Conservation (phyloP, 2,329 filamentous ascomycete species). For the Fonsecaea pugnacius region DNA sequence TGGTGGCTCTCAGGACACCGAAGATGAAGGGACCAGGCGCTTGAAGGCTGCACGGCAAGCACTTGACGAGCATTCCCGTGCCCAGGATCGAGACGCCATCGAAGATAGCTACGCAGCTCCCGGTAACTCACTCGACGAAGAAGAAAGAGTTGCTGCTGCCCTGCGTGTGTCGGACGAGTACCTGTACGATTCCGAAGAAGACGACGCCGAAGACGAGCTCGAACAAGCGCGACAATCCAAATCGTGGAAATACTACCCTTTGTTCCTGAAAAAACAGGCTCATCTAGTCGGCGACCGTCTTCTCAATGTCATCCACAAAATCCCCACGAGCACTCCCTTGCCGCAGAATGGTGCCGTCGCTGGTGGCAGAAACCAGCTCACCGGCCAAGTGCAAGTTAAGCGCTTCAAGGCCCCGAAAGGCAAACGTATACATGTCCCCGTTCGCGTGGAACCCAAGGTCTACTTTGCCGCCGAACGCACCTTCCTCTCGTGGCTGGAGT, state of each 20-base stretch:
- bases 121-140: slow-evolving; percentile 68
- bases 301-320: slow-evolving; percentile 53
- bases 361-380: slow-evolving; percentile 48
- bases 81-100: slow-evolving; percentile 41
- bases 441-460: slow-evolving; percentile 96
- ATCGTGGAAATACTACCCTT: slow-evolving; percentile 69
- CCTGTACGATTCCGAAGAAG: slow-evolving; percentile 88
- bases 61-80: slow-evolving; percentile 55
- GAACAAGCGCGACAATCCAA: slow-evolving; percentile 78
- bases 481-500: slow-evolving; percentile 96
- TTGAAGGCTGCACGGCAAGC: slow-evolving; percentile 57
- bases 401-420: slow-evolving; percentile 63
- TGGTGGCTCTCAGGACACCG: slow-evolving; percentile 42
- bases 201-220: slow-evolving; percentile 72
- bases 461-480: slow-evolving; percentile 96
- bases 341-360: slow-evolving; percentile 41
- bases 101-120: slow-evolving; percentile 40
- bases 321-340: slow-evolving; percentile 60
- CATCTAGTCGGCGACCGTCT: slow-evolving; percentile 53
- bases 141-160: slow-evolving; percentile 76
- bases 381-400: slow-evolving; percentile 49
- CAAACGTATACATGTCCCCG: slow-evolving; percentile 83
- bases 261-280: slow-evolving; percentile 59
- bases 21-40: slow-evolving; percentile 45
- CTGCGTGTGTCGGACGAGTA: slow-evolving; percentile 61